phyloP scores from a whole-genome alignment of 2,329 filamentous ascomycete species.

The Lachnum nothofagi region DNA sequence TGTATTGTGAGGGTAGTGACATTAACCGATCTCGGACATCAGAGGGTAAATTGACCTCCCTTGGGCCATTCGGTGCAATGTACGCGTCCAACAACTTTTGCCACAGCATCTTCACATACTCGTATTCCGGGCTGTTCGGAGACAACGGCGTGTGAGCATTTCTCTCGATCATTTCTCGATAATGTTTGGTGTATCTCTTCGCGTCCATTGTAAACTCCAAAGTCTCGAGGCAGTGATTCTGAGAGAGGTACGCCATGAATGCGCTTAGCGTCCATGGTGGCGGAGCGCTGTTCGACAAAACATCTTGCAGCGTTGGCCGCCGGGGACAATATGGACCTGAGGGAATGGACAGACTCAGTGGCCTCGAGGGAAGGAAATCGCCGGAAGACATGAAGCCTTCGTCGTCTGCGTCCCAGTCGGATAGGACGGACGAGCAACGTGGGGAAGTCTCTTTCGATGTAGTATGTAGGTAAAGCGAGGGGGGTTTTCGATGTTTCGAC shows the following conservation, averaged over 20 bases:
- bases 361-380: slow-evolving; percentile 40
- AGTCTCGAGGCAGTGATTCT: slow-evolving; percentile 95
- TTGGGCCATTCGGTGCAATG: slow-evolving; percentile 75
- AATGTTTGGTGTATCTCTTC: slow-evolving; percentile 64
- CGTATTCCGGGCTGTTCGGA: slow-evolving; percentile 30
- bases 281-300: slow-evolving; percentile 77
- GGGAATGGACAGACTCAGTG: slow-evolving; percentile 42
- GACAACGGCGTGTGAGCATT: slow-evolving; percentile 38
- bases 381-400: slow-evolving; percentile 45
- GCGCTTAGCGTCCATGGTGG: slow-evolving; percentile 86
- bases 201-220: slow-evolving; percentile 95
- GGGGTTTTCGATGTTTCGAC: slow-evolving; percentile 32
- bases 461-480: slow-evolving; percentile 27
- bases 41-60: slow-evolving; percentile 86
- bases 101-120: slow-evolving; percentile 75
- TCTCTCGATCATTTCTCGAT: slow-evolving; percentile 38
- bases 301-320: slow-evolving; percentile 75
- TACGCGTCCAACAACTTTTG: slow-evolving; percentile 83
- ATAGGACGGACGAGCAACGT: slow-evolving; percentile 31
- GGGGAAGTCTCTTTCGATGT: slow-evolving; percentile 29
- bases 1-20: slow-evolving; percentile 51
- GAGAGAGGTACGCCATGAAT: slow-evolving; percentile 94
- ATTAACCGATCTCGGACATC: slow-evolving; percentile 79
- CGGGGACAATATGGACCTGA: slow-evolving; percentile 48
- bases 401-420: slow-evolving; percentile 43